Conservation (phyloP, 2,329 filamentous ascomycete genomes). For the Corniculantispora saksenae region DNA sequence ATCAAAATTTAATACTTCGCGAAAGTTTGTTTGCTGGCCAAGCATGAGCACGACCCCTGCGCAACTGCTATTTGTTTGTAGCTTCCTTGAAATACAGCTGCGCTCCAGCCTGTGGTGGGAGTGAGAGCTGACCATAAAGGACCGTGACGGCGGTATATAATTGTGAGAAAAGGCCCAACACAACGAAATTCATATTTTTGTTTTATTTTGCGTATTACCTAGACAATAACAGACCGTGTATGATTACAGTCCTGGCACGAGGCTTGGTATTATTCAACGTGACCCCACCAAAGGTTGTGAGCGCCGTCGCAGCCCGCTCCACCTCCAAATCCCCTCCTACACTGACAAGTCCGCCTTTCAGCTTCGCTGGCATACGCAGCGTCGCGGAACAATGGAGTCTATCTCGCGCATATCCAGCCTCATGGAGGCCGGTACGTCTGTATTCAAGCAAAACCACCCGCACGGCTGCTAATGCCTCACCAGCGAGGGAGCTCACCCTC, state of each 20-base stretch:
- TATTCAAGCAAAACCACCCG: constrained; percentile 4
- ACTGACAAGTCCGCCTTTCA: neutral
- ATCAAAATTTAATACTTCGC: no score
- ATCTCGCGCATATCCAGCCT: constrained; percentile 91
- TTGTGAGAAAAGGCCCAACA: no score
- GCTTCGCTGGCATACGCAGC: constrained; percentile 13
- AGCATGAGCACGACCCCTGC: no score
- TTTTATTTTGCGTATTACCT: no score
- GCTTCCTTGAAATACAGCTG: no score
- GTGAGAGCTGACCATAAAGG: no score
- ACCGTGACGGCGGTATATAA: no score
- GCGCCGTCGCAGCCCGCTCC: neutral
- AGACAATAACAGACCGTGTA: neutral
- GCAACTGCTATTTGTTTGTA: no score
- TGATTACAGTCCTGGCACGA: neutral
- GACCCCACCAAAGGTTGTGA: constrained; percentile 4
- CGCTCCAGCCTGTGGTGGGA: no score
- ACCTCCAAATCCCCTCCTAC: constrained; percentile 11
- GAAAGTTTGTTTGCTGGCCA: no score
- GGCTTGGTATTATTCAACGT: neutral
- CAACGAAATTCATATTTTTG: no score
- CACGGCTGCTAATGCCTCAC: constrained; percentile 22
- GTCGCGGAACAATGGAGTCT: constrained; percentile 73
- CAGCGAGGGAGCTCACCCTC: constrained; percentile 94
- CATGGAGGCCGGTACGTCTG: constrained; percentile 83